A percentile compares a stretch with the other conserved stretches of the same genome.
These are phyloP conservation scores for Avena sativa DNA, from an alignment of 176 grass and related monocot species.

Conservation along the genomic window DNA sequence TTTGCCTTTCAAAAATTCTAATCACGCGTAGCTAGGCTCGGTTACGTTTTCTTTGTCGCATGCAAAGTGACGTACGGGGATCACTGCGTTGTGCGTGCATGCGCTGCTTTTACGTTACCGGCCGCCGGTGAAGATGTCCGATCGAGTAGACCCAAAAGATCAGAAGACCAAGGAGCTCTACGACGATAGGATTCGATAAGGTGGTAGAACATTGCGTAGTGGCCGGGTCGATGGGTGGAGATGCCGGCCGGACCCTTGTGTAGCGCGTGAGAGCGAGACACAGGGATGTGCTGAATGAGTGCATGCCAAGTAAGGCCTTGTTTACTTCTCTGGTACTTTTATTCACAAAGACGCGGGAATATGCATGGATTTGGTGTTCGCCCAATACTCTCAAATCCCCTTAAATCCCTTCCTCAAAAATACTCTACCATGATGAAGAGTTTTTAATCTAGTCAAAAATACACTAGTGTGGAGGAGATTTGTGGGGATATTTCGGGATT, in stretches of 20 bases:
- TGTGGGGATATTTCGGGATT: no score
- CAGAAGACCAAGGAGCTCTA: not conserved
- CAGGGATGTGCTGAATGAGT: slow-evolving; percentile 23
- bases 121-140: not conserved
- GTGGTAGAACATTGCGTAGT: slow-evolving; percentile 6
- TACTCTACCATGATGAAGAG: no score
- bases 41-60: not conserved
- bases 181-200: not conserved
- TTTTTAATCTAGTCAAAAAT: no score
- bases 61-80: not conserved
- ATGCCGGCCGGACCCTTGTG: not conserved
- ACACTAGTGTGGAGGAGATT: no score
- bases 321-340: no score
- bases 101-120: slow-evolving; percentile 30
- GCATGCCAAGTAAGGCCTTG: no score
- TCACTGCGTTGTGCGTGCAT: not conserved
- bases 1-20: not conserved
- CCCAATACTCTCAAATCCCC: no score
- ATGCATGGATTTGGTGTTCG: no score
- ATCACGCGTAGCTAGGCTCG: not conserved
- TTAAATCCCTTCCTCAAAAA: no score
- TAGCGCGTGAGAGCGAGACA: slow-evolving; percentile 11
- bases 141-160: not conserved
- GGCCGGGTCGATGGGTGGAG: slow-evolving; percentile 24
- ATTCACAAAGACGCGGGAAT: no score